Base-by-base conservation (phyloP, 1,284 basidiomycete genomes). In the Sutorius eximius region DNA sequence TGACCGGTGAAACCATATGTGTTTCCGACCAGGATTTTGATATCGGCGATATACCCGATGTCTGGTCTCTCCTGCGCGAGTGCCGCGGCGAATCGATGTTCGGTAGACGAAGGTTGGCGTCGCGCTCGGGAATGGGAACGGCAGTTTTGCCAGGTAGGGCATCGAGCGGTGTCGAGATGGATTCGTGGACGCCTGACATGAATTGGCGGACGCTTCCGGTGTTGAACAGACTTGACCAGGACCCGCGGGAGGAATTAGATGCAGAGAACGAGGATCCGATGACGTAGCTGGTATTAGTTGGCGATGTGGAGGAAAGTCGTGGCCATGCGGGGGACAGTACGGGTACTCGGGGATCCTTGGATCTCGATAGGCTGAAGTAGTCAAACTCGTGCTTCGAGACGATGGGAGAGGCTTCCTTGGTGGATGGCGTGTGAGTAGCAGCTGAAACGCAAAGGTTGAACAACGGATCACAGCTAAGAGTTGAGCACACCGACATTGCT, bases 201-300 rank as follows among this genome's bases (percentile, higher is more conserved):
- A 89, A 79, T 49, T 87, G 85, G 22, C 85, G 77, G 69, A 89
- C 75, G 41, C 75, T 80, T 10, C 79, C 80, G 1, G 85, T 71
- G 53, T 82, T 85, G 66, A 89, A 87, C 5, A 91, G 64, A 62
- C 82, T 89, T 0, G 87, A 87, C 89, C 88, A 89, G 0, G 89
- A 88, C 3, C 82, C 86, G 44, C 82, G 77, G 3, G 88, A 89
- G 13, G 82, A 81, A 27, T 71, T 75, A 0, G 85, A 83, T 18
- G 71, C 70, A 15, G 74, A 69, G 9, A 74, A 58, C 11, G 76
- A 73, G 1, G 77, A 61, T 0, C 67, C 67, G 22, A 71, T 60
- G 2, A 66, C 67, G 16, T 70, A 59, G 40, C 69, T 63, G 33
- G 73, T 67, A 16, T 72, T 61, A 9, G 75, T 75, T 8, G 68